Base-by-base conservation (phyloP, 2,329 filamentous ascomycete genomes). In the Escovopsis sp. region DNA sequence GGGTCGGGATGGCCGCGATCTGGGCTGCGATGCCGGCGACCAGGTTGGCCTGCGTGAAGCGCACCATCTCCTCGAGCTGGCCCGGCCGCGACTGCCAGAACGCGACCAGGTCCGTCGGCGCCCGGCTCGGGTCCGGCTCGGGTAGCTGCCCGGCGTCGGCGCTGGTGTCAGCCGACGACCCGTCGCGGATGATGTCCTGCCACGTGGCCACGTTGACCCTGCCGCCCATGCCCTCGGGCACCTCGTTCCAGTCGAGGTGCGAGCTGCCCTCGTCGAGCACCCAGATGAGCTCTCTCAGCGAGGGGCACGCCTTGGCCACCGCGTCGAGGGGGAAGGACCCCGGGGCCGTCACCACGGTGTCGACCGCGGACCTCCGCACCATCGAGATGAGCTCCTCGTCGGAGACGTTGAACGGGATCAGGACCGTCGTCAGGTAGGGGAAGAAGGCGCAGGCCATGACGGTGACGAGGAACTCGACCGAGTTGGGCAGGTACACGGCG, bases 161-260 rank as follows among this genome's bases (percentile, higher is more conserved):
- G 15, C 15, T 15, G 15, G 15, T 15, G 15, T 15, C 15, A 15
- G 15, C 15, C 15, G 15, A 15, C 15, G 15, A 15, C 2, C 15
- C 15, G 47, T 91, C 83, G 49, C 82, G 76, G 26, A 95, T 66
- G 42, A 96, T 73, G 46, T 95, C 85, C 55, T 94, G 85, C 88
- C 89, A 98, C 12, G 89, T 91, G n/a, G 80, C 75, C 12, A 95
- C 83, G 43, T 83, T 83, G 47, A 94, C 70, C 47, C 72, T 78
- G 44, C 81, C 75, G 12, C 81, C 81, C 44, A 81, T 80, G 41
- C 83, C 82, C 55, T 82, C 75, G 10, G 88, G 87, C 2, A 88
- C 76, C 57, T 89, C 85, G 52, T 85, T 88, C 88, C 89, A 98
- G 62, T 94, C 88, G 72, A 98, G 82, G 58, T 96, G 89, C 52